Conservation (phyloP, 805 yeast species). For the Zygosaccharomyces bisporus region DNA sequence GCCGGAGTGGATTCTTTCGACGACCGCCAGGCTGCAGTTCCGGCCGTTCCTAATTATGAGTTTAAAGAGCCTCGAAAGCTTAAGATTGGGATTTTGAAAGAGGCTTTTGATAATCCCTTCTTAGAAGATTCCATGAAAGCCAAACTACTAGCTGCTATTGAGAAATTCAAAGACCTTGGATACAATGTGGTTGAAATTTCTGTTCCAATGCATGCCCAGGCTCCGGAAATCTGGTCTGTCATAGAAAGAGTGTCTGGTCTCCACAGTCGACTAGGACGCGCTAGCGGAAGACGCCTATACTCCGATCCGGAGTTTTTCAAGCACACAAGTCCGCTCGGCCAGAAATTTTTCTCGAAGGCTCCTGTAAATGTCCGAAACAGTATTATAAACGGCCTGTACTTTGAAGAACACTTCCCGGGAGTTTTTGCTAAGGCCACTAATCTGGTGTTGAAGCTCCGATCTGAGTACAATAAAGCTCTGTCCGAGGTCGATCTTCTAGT, state of each 20-base stretch:
- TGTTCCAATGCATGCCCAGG: constrained; percentile 37
- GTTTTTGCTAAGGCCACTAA: constrained; percentile 36
- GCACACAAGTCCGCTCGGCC: constrained; percentile 19
- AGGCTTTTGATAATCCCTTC: constrained; percentile 36
- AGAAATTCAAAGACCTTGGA: constrained; percentile 33
- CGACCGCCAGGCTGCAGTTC: constrained; percentile 28
- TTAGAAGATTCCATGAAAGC: constrained; percentile 31
- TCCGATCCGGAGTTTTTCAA: constrained; percentile 22
- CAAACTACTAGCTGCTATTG: constrained; percentile 31
- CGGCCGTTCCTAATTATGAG: constrained; percentile 29
- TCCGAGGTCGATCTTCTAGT: constrained; percentile 35
- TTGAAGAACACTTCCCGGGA: constrained; percentile 35
- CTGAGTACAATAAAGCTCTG: constrained; percentile 34
- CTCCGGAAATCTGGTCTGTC: constrained; percentile 40
- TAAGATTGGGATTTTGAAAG: constrained; percentile 37
- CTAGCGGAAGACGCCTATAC: constrained; percentile 15
- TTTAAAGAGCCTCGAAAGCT: constrained; percentile 16
- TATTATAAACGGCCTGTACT: constrained; percentile 34
- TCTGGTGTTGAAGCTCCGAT: constrained; percentile 33
- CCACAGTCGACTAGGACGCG: constrained; percentile 11
- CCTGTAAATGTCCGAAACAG: constrained; percentile 22
- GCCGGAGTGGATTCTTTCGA: constrained; percentile 40
- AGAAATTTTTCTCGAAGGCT: constrained; percentile 15
- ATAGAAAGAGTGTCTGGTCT: constrained; percentile 30
- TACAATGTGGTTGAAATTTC: constrained; percentile 37